A percentile compares a stretch with the other conserved stretches of the same genome.
These are phyloP conservation scores for Rhamnella rubrinervis DNA, from an alignment of 331 rosid genomes.

Conservation along the genomic window DNA sequence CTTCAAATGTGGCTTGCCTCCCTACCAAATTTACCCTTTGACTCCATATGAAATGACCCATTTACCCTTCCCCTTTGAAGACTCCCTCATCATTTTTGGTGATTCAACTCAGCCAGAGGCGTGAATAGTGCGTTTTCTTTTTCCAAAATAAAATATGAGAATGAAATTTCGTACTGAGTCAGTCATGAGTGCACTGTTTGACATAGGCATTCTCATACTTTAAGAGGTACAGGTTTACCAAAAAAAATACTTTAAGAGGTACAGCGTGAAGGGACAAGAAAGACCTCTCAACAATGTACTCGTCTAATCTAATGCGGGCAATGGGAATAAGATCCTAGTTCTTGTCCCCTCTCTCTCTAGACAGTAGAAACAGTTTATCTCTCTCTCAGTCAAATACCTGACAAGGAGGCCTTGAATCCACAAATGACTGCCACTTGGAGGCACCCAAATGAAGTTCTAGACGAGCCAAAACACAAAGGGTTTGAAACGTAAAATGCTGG, in stretches of 20 bases:
- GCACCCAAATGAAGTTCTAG: slow-evolving; percentile 39
- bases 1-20: slow-evolving; percentile 11
- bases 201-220: not conserved
- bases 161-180: no score
- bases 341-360: slow-evolving; percentile 20
- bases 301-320: not conserved
- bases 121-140: no score
- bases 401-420: slow-evolving; percentile 33
- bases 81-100: no score
- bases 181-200: not conserved
- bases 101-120: no score
- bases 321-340: slow-evolving; percentile 1
- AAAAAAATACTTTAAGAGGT: not conserved
- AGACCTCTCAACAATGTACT: not conserved
- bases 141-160: no score
- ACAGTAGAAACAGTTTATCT: not conserved
- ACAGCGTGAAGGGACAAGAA: not conserved
- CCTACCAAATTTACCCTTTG: not conserved
- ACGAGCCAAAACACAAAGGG: slow-evolving; percentile 25
- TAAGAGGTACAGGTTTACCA: no score
- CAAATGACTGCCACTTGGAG: slow-evolving; percentile 66
- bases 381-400: slow-evolving; percentile 43
- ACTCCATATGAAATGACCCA: slow-evolving; percentile 17
- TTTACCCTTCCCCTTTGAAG: slow-evolving; percentile 17
- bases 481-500: not conserved